These are phyloP conservation scores for Quercus variabilis DNA, from an alignment of 306 rosid species.

Conservation along the genomic window DNA sequence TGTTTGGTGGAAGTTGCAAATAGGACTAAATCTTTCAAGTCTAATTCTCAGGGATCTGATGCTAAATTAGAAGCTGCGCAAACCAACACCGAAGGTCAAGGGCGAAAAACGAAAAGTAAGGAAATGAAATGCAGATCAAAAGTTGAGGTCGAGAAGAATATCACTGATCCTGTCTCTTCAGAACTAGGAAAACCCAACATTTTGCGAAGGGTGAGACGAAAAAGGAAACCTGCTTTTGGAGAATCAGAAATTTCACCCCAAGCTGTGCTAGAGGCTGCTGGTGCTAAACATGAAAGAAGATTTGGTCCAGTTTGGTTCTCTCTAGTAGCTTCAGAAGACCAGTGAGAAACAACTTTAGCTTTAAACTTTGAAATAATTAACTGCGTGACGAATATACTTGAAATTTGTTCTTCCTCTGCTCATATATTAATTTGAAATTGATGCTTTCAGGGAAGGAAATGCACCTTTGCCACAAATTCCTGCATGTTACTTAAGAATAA, in stretches of 20 bases:
- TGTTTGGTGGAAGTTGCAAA: constrained; percentile 88
- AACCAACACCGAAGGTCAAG: constrained; percentile 37
- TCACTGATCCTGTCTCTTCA: constrained; percentile 35
- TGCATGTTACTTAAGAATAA: constrained; percentile 55
- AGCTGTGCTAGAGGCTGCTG: constrained; percentile 50
- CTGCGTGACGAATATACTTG: background rate
- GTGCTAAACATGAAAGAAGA: constrained; percentile 44
- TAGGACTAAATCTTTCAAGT: constrained; percentile 76
- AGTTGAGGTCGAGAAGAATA: constrained; percentile 57
- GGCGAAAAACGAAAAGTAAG: constrained; percentile 55
- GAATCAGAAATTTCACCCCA: constrained; percentile 48
- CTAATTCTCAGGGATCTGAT: constrained; percentile 57
- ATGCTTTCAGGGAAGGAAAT: constrained; percentile 66
- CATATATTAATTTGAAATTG: constrained; percentile 18
- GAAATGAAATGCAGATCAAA: constrained; percentile 60
- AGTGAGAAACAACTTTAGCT: constrained; percentile 51
- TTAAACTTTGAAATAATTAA: constrained; percentile 7
- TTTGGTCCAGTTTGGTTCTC: constrained; percentile 78
- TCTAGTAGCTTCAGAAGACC: constrained; percentile 68
- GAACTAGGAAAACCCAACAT: constrained; percentile 57
- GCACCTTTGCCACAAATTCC: constrained; percentile 60
- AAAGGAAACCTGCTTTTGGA: constrained; percentile 52
- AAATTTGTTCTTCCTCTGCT: background rate
- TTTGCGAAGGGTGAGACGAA: constrained; percentile 61
- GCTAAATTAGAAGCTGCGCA: constrained; percentile 47